Percentiles rank a stretch among this genome's conserved stretches.
phyloP scores from a whole-genome alignment of 192 early-diverging fungal genomes.

The Oehlia diaphana region DNA sequence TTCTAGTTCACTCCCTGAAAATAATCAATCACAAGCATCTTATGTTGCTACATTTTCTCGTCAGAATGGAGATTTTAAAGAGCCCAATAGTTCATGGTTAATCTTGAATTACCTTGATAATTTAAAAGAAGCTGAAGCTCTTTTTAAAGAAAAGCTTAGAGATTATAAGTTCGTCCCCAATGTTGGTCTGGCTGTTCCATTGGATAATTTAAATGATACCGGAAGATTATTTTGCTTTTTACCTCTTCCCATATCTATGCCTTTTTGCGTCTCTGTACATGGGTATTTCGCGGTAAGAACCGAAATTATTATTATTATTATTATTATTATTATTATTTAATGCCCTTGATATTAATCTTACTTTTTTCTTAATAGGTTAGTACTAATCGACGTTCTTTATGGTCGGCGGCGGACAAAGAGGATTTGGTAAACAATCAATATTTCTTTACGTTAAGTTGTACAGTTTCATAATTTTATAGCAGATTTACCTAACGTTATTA shows the following conservation, averaged over 20 bases:
- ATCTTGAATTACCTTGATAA: not conserved
- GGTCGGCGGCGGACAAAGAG: not conserved
- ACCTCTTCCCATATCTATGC: not conserved
- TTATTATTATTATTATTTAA: no score
- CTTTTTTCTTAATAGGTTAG: not conserved
- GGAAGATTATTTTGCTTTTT: constrained; percentile 4
- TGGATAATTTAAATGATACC: not conserved
- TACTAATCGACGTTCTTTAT: not conserved
- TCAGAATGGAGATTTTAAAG: not conserved
- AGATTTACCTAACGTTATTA: no score
- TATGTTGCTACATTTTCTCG: not conserved
- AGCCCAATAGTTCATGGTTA: not conserved
- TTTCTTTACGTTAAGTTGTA: not conserved
- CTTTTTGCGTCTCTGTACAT: not conserved
- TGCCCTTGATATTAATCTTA: no score
- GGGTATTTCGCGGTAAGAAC: constrained; percentile 1
- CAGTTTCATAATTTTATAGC: no score
- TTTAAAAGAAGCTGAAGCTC: not conserved
- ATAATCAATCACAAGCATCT: not conserved
- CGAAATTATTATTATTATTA: no score
- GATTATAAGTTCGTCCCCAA: not conserved
- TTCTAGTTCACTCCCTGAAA: not conserved
- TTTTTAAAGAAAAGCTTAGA: not conserved
- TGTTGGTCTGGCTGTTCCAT: not conserved
- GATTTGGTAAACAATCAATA: not conserved